Conservation (phyloP, 345 rosid genomes). For the Clausena lansium region DNA sequence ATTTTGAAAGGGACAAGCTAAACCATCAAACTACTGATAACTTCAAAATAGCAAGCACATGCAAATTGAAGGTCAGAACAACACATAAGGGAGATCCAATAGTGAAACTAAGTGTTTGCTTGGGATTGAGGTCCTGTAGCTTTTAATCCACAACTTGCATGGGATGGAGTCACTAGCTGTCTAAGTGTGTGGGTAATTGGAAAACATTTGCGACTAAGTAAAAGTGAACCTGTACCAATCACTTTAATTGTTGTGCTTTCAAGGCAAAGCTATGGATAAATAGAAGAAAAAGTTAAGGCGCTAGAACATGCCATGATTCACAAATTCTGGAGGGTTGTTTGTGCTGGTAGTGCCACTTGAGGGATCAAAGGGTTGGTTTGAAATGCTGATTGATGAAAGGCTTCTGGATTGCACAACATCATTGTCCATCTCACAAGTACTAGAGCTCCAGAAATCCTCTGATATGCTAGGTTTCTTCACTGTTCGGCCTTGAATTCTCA, state of each 20-base stretch:
- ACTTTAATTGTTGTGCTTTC: not conserved
- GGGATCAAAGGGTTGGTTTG: conserved; percentile 39
- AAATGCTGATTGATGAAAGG: conserved; percentile 49
- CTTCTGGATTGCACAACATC: conserved; percentile 53
- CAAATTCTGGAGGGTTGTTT: conserved; percentile 62
- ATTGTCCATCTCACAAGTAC: conserved; percentile 61
- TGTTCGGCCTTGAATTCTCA: conserved; percentile 44
- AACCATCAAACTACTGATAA: not conserved
- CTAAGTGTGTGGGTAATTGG: not conserved
- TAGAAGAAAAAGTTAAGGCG: not conserved
- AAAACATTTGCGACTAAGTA: not conserved
- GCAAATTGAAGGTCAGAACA: not conserved
- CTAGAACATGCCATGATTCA: conserved; percentile 60
- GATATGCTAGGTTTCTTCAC: conserved; percentile 42
- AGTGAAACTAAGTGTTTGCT: not conserved
- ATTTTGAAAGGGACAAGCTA: not conserved
- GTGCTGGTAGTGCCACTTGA: conserved; percentile 35
- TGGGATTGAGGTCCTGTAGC: not conserved
- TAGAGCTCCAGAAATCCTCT: conserved; percentile 65
- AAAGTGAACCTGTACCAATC: not conserved
- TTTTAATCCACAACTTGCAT: not conserved
- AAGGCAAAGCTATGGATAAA: not conserved
- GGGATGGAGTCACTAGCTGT: not conserved
- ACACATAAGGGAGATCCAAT: not conserved
- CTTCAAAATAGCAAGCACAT: not conserved